A percentile compares a stretch with the other conserved stretches of the same genome.
These are phyloP conservation scores for Carnegiea gigantea DNA, from an alignment of 179 eudicot genomes.

Conservation along the genomic window DNA sequence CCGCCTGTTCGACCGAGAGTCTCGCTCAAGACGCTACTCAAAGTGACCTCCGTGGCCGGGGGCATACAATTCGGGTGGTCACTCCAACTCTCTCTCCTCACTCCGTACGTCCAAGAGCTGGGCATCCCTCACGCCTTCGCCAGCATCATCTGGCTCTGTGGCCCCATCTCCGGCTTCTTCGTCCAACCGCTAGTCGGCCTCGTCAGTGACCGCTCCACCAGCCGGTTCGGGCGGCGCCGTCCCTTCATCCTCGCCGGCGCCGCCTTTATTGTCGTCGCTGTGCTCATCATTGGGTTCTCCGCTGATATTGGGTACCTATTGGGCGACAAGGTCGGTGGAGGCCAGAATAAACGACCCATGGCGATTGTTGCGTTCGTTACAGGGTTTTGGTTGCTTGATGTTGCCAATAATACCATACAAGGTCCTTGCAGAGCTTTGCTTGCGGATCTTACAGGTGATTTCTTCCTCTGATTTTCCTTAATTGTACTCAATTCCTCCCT, in stretches of 20 bases:
- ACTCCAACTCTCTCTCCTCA: constrained; percentile 79
- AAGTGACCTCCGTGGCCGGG: constrained; percentile 78
- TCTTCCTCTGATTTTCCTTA: neutral
- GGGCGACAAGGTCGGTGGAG: constrained; percentile 40
- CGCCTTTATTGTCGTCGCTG: constrained; percentile 41
- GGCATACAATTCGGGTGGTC: constrained; percentile 99
- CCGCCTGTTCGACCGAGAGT: constrained; percentile 19
- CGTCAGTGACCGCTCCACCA: constrained; percentile 69
- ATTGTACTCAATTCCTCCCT: neutral
- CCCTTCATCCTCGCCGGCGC: constrained; percentile 80
- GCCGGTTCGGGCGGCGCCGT: constrained; percentile 71
- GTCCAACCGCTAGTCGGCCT: constrained; percentile 92
- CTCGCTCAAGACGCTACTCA: constrained; percentile 51
- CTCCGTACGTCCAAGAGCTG: constrained; percentile 91
- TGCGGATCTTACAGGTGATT: constrained; percentile 70
- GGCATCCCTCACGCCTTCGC: constrained; percentile 95
- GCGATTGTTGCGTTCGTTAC: constrained; percentile 74
- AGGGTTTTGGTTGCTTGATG: constrained; percentile 96
- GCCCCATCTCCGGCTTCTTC: constrained; percentile 87
- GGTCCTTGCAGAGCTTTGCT: constrained; percentile 80
- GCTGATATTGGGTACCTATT: constrained; percentile 85
- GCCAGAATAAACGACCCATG: constrained; percentile 38
- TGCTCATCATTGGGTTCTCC: constrained; percentile 55
- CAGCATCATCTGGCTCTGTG: constrained; percentile 92
- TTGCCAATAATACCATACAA: constrained; percentile 87